These are phyloP conservation scores for Plantago coronopus DNA, from an alignment of 305 asterid genomes.

Conservation along the genomic window DNA sequence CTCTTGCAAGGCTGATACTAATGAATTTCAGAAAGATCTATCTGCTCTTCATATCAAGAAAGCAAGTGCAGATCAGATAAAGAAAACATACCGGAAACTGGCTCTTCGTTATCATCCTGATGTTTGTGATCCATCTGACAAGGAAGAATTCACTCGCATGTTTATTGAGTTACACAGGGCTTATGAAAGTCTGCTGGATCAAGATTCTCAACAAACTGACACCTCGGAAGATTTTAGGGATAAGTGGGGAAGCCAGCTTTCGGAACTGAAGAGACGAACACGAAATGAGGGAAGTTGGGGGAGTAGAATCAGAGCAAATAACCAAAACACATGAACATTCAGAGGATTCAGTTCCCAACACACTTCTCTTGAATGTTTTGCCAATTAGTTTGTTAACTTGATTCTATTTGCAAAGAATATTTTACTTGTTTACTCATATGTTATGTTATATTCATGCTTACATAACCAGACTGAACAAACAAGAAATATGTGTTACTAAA, in stretches of 20 bases:
- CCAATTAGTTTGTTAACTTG: neutral
- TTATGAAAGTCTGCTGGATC: slow-evolving; percentile 25
- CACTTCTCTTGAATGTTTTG: no score
- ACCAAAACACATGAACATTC: slow-evolving; percentile 19
- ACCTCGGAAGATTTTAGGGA: slow-evolving; percentile 11
- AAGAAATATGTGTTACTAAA: no score
- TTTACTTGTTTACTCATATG: no score
- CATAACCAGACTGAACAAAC: no score
- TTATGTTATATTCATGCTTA: no score
- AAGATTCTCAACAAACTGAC: slow-evolving; percentile 4
- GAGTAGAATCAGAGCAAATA: slow-evolving; percentile 33
- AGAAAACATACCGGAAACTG: slow-evolving; percentile 39
- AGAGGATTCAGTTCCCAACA: neutral
- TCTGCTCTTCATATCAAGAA: slow-evolving; percentile 11
- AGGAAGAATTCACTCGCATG: slow-evolving; percentile 27
- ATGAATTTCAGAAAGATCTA: slow-evolving; percentile 25
- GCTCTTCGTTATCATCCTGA: slow-evolving; percentile 45
- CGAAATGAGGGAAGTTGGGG: slow-evolving; percentile 33
- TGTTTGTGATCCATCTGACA: slow-evolving; percentile 31
- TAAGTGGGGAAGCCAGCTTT: slow-evolving; percentile 35
- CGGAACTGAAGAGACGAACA: slow-evolving; percentile 27
- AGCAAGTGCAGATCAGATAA: slow-evolving; percentile 26
- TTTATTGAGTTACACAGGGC: slow-evolving; percentile 35
- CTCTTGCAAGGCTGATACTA: slow-evolving; percentile 24
- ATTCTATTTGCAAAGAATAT: slow-evolving; percentile 7